Percentiles rank a stretch among this genome's conserved stretches.
Evolutionary conservation across 257 asterid genomes (phyloP).

Genomic region (Ajuga chamaepitys): DNA sequence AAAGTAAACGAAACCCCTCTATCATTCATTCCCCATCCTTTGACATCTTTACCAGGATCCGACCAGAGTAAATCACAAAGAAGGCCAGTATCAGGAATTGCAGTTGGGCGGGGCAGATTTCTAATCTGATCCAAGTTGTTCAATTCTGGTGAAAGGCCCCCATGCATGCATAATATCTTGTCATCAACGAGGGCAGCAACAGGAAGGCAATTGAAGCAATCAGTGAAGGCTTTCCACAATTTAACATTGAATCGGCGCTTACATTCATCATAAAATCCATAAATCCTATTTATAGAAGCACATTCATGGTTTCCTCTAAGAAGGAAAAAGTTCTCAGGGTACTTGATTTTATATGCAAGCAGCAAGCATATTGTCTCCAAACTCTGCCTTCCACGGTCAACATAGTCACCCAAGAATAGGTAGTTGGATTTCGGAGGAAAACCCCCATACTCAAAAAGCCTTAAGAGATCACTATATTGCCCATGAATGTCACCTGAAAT

Average conservation of each 20-base stretch:
- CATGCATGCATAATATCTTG: conserved; percentile 60
- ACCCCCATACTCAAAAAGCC: conserved; percentile 61
- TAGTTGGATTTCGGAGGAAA: conserved; percentile 53
- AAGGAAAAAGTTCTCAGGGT: conserved; percentile 50
- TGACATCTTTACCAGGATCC: conserved; percentile 51
- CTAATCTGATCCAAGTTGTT: conserved; percentile 43
- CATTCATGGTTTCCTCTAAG: conserved; percentile 61
- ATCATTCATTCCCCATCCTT: conserved; percentile 67
- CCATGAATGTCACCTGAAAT: conserved; percentile 57
- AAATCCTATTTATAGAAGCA: conserved; percentile 52
- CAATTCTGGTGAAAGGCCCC: conserved; percentile 58
- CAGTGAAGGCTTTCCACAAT: conserved; percentile 58
- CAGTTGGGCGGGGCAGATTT: conserved; percentile 51
- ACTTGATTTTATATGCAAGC: conserved; percentile 54
- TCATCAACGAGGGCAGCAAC: conserved; percentile 56
- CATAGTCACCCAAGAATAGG: conserved; percentile 54
- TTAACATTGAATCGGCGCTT: conserved; percentile 54
- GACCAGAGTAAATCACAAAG: conserved; percentile 60
- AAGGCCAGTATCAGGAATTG: conserved; percentile 52
- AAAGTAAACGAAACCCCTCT: conserved; percentile 59
- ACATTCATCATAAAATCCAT: conserved; percentile 56
- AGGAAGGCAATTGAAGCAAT: conserved; percentile 53
- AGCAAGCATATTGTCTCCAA: conserved; percentile 56
- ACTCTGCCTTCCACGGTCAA: conserved; percentile 54
- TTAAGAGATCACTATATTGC: conserved; percentile 52